Evolutionary conservation across 495 filamentous ascomycete species (phyloP), one percentile per base, ranked within the genome.

Genomic region (Aspergillus panamensis): DNA sequence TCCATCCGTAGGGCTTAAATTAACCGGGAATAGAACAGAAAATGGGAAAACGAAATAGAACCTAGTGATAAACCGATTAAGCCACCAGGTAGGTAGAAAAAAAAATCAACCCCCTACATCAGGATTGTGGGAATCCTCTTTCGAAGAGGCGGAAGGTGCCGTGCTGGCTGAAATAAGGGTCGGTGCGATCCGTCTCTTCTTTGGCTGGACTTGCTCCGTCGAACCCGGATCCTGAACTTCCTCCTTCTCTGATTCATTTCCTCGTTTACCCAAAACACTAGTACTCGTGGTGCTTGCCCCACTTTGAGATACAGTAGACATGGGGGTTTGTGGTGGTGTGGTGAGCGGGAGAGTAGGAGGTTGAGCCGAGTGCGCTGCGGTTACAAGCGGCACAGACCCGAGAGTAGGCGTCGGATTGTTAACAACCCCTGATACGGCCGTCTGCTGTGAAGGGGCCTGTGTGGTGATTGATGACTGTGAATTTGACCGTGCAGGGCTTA

Each of bases 381-480:
- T 81, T 30, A 94, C 87, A 54, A 85, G 77, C 0, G 90, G 90
- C 19, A 95, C 80, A 60, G 79, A 85, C 6, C 89, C 87, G 8
- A 87, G 75, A 14, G 86, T 91, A 3, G 90, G 82, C 0, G 89
- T 87, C 10, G 91, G 90, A 59, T 96, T 93, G 68, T 82, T 92
- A 49, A 89, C 80, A 3, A 85, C 72, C 25, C 25, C 25, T 16
- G 66, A 56, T 14, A 64, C 65, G 2, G 60, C 40, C 8, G 68
- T 51, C 55, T 69, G 69, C 47, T 77, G 71, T 5, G 68, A 51
- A 32, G 80, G 77, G 14, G 74, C 72, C 53, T 77, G 73, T 0
- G 91, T 95, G 8, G 85, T 80, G 14, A 92, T 80, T n/a, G 92
- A 96, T 3, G 90, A 92, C 5, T 86, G 81, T 8, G 94, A 96